A percentile compares a stretch with the other conserved stretches of the same genome.
These are phyloP conservation scores for Claviceps fusiformis DNA, from an alignment of 2,329 filamentous ascomycete genomes.

Conservation along the genomic window DNA sequence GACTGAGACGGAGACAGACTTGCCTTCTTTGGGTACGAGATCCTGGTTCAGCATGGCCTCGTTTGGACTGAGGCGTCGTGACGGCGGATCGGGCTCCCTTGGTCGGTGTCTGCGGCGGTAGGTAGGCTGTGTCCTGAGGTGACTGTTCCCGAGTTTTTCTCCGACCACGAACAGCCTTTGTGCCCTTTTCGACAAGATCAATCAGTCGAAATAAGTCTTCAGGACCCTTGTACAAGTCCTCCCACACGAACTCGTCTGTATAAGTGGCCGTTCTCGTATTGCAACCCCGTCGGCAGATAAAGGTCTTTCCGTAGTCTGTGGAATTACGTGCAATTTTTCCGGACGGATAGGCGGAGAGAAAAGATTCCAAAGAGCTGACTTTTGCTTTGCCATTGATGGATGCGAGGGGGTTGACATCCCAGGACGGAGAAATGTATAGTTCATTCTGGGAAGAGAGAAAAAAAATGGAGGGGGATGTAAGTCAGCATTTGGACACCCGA, in stretches of 20 bases:
- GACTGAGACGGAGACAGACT: neutral
- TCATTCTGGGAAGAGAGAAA: slow-evolving; percentile 48
- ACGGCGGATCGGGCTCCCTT: slow-evolving; percentile 18
- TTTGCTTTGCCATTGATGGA: slow-evolving; percentile 85
- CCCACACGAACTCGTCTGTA: slow-evolving; percentile 86
- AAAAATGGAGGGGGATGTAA: no score
- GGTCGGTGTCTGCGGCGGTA: slow-evolving; percentile 24
- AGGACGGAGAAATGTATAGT: slow-evolving; percentile 77
- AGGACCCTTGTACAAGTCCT: slow-evolving; percentile 61
- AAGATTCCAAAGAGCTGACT: slow-evolving; percentile 60
- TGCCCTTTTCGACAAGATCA: slow-evolving; percentile 54
- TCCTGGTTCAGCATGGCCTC: slow-evolving; percentile 17
- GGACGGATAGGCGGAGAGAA: slow-evolving; percentile 55
- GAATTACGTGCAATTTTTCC: slow-evolving; percentile 62
- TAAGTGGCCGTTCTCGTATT: slow-evolving; percentile 83
- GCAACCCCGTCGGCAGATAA: slow-evolving; percentile 79
- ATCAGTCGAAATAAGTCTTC: slow-evolving; percentile 51
- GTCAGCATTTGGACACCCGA: neutral
- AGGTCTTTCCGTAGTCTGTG: slow-evolving; percentile 69
- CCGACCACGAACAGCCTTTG: slow-evolving; percentile 46
- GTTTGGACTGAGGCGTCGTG: slow-evolving; percentile 18
- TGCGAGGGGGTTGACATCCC: slow-evolving; percentile 72
- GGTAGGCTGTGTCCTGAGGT: slow-evolving; percentile 18
- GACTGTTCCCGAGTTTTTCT: slow-evolving; percentile 19
- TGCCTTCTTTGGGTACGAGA: slow-evolving; percentile 20